Conservation (phyloP, 148 eudicot species). For the Cornus controversa region DNA sequence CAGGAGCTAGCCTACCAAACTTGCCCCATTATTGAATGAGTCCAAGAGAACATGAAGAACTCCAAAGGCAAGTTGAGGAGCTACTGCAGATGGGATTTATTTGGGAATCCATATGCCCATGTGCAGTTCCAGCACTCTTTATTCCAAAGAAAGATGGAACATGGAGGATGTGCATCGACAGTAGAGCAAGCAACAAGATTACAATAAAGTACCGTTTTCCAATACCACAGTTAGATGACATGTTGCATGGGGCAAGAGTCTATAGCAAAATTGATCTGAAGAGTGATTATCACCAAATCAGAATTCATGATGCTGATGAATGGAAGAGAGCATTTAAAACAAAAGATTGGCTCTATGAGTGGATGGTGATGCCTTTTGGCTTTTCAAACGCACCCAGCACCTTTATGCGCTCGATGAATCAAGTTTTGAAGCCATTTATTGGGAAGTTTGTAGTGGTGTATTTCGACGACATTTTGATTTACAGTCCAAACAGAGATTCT, state of each 20-base stretch:
- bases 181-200: not conserved
- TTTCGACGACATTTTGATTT: no score
- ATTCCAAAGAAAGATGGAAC: not conserved
- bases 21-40: not conserved
- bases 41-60: not conserved
- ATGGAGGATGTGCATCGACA: not conserved
- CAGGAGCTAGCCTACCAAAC: not conserved
- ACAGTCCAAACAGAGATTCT: no score
- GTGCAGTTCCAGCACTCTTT: no score
- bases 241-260: not conserved
- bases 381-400: no score
- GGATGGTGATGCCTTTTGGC: no score
- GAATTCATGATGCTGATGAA: not conserved
- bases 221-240: not conserved
- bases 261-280: not conserved
- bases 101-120: no score
- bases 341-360: no score
- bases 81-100: no score
- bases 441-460: no score
- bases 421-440: no score
- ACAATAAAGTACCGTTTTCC: not conserved
- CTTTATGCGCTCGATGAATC: no score
- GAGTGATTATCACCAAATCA: not conserved
- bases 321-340: not conserved
- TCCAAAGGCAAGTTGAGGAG: not conserved